These are phyloP conservation scores for Colletotrichum australisinense DNA, from an alignment of 2,329 filamentous ascomycete species.

Conservation along the genomic window DNA sequence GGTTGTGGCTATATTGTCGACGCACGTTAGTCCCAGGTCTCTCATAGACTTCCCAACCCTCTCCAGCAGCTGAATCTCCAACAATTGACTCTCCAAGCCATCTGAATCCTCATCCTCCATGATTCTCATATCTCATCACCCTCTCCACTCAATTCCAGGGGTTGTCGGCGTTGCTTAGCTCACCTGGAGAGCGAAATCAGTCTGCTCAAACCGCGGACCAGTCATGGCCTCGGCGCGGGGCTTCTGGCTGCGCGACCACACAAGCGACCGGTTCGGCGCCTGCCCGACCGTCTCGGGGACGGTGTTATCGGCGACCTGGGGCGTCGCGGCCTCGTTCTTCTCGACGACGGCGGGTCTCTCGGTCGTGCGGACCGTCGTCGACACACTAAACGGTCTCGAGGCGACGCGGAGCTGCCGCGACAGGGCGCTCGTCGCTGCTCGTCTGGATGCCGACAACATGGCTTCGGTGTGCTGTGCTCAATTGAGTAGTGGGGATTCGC, in stretches of 20 bases:
- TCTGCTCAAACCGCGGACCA: slow-evolving; percentile 97
- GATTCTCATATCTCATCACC: background rate
- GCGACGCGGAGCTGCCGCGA: slow-evolving; percentile 56
- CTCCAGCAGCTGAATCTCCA: too few relatives aligned
- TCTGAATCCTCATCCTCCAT: background rate
- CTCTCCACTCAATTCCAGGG: background rate
- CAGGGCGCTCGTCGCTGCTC: slow-evolving; percentile 53
- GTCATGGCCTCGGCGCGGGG: slow-evolving; percentile 87
- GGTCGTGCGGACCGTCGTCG: slow-evolving; percentile 43
- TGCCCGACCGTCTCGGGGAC: slow-evolving; percentile 70
- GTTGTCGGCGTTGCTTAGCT: slow-evolving; percentile 40
- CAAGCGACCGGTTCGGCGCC: slow-evolving; percentile 83
- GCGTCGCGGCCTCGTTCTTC: slow-evolving; percentile 53
- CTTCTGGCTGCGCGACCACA: slow-evolving; percentile 90
- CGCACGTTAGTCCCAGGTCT: background rate
- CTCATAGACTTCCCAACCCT: too few relatives aligned
- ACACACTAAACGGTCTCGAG: slow-evolving; percentile 60
- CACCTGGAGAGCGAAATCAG: slow-evolving; percentile 92
- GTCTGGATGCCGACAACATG: slow-evolving; percentile 58
- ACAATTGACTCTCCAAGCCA: too few relatives aligned
- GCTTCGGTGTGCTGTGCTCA: slow-evolving; percentile 42
- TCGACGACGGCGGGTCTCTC: slow-evolving; percentile 55
- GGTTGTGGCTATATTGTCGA: slow-evolving; percentile 77
- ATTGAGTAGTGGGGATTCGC: slow-evolving; percentile 13
- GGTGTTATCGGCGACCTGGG: slow-evolving; percentile 56